Conservation (phyloP, 1,284 basidiomycete species). For the Ceratobasidium papillatum region DNA sequence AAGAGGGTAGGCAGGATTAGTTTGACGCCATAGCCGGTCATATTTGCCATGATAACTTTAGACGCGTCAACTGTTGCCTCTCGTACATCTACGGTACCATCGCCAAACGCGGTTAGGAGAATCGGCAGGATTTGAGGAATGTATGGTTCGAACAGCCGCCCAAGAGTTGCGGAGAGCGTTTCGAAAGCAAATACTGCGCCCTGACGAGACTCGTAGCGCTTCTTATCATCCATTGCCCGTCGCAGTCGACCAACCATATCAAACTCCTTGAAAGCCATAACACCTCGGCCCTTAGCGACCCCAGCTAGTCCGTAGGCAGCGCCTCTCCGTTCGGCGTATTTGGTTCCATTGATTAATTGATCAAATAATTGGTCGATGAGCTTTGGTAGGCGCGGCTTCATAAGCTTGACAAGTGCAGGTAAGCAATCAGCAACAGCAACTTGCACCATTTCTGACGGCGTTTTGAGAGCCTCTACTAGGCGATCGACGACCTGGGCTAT, state of each 20-base stretch:
- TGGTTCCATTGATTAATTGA: constrained; percentile 78
- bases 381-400: constrained; percentile 68
- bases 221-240: constrained; percentile 89
- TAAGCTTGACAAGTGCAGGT: constrained; percentile 82
- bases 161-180: constrained; percentile 85
- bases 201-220: constrained; percentile 85
- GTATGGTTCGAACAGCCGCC: constrained; percentile 94
- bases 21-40: constrained; percentile 96
- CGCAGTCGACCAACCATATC: constrained; percentile 79
- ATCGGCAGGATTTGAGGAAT: constrained; percentile 87
- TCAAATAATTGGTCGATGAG: constrained; percentile 82
- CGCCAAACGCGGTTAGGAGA: constrained; percentile 91
- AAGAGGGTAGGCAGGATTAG: constrained; percentile 91
- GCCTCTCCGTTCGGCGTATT: constrained; percentile 92
- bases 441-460: constrained; percentile 96
- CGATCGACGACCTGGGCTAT: constrained; percentile 88
- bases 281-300: constrained; percentile 88
- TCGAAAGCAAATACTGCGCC: constrained; percentile 97
- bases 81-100: constrained; percentile 86
- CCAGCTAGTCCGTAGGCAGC: constrained; percentile 97
- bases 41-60: constrained; percentile 92
- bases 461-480: constrained; percentile 91
- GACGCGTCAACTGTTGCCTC: constrained; percentile 96
- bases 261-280: constrained; percentile 86
- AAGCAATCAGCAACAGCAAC: constrained; percentile 96